Base-by-base conservation (phyloP, 1,139 yeast genomes). In the Candida sojae region DNA sequence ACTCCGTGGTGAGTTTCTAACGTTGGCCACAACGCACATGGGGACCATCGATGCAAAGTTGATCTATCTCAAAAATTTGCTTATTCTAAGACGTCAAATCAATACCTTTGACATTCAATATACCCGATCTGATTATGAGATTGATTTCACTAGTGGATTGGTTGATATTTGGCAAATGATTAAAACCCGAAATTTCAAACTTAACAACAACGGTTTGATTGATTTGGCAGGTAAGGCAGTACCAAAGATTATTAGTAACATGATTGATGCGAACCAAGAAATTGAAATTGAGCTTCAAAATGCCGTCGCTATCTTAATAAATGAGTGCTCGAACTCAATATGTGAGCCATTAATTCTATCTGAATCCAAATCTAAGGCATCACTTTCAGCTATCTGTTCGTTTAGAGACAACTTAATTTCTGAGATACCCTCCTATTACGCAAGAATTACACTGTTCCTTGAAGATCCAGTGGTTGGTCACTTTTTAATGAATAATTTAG, bases 191-290 rank as follows among this genome's bases (percentile, higher is more conserved):
- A 67, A 67, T 33, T 66, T 74, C 34, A 59, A 63, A 39, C 61
- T 66, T 45, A 64, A 66, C 46, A 54, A 65, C 29, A 71, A 73
- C 6, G 82, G 84, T 1, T 73, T 83, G 44, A 67, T 84, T 46
- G 83, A 80, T 53, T 64, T 86, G 44, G 87, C 89, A 4, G 74
- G 80, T 51, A 88, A 84, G 35, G 77, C 90, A 1, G 88, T 86
- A 2, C 97, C 97, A 0, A 83, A 81, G 53, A 89, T 90, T n/a
- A 86, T 88, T 10, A 86, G 84, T 58, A 86, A 88, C 62, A 87
- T 86, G 89, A 80, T 86, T 44, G 97, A 92, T 66, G 96, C 96
- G 23, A 82, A 89, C 55, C 75, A 67, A 43, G 97, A 91, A 63
- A 73, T 91, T 35, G 88, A 87, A 56, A 73, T 82, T 17, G 92